Percentiles rank a stretch among this genome's conserved stretches.
Evolutionary conservation across 495 filamentous ascomycete species (phyloP).

Genomic region (Aspergillus incahuasiensis): DNA sequence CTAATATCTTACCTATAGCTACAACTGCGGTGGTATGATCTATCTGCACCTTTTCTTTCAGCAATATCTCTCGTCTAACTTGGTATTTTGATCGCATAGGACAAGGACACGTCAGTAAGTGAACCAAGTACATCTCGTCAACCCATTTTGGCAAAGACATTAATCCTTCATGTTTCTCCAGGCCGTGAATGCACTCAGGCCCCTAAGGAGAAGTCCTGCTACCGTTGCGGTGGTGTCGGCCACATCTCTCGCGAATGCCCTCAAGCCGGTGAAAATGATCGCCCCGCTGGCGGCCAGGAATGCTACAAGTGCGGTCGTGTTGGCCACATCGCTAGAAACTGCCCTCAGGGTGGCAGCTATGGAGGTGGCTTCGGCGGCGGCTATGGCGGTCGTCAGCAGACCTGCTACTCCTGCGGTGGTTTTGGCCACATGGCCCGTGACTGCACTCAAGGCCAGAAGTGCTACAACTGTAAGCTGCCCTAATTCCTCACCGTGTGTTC

Average conservation of each 20-base stretch:
- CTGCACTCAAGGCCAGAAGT: conserved; percentile 98
- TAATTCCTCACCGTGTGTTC: not conserved
- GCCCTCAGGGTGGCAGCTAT: conserved; percentile 61
- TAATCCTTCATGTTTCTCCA: conserved; percentile 21
- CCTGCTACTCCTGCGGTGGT: conserved; percentile 95
- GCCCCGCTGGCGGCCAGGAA: conserved; percentile 57
- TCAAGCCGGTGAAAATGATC: conserved; percentile 50
- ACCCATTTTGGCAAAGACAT: not conserved
- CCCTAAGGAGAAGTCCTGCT: conserved; percentile 94
- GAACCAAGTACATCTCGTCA: not conserved
- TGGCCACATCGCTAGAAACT: conserved; percentile 97
- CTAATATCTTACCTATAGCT: conserved; percentile 43
- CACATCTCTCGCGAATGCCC: conserved; percentile 94
- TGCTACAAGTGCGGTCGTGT: conserved; percentile 99
- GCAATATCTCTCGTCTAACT: conserved; percentile 10
- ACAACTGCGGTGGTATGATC: conserved; percentile 71
- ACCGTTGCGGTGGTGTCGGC: conserved; percentile 80
- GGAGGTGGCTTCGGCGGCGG: conserved; percentile 39
- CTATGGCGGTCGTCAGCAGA: conserved; percentile 60
- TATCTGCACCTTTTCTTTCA: not conserved
- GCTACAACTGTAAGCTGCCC: conserved; percentile 83
- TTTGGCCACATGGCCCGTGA: conserved; percentile 96
- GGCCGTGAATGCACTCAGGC: conserved; percentile 89
- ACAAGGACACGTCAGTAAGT: conserved; percentile 87
- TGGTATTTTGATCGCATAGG: conserved; percentile 30